Base-by-base conservation (phyloP, 805 yeast genomes). In the Saccharomyces jurei region DNA sequence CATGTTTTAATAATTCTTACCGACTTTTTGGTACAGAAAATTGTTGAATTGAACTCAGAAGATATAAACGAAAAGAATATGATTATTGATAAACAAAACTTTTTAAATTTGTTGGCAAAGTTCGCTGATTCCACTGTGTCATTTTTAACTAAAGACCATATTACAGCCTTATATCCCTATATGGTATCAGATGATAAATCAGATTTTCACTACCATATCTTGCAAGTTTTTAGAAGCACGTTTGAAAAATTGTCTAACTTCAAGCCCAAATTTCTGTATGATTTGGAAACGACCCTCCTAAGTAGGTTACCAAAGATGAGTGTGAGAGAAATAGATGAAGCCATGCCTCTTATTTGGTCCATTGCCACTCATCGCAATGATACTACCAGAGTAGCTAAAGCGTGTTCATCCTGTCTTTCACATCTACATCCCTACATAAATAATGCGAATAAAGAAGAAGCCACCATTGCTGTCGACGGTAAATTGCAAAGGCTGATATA, bases 311-410 rank as follows among this genome's bases (percentile, higher is more conserved):
- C 91, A 2, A 84, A 80, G 57, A 79, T 84, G 69, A 79, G 76
- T 51, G 75, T 77, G 0, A 74, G 66, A 54, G 94, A 87, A 59
- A 67, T 88, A 8, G 80, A 80, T n/a, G 84, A 83, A 62, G 96
- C 92, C 0, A 78, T 88, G 66, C 89, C 90, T 0, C 76, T 88
- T 54, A 69, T 81, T 3, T 83, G 89, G 86, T 68, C 67, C 8
- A 70, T 87, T 0, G 76, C 87, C 1, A 62, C 58, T 2, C 68
- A 78, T 60, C 73, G 76, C 46, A 69, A 74, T 1, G 81, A 80
- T 50, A 75, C 78, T 0, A 54, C 63, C 0, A 79, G 80, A 57
- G 61, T 87, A 4, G 80, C 82, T 0, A 80, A 77, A 58, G 91
- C 91, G 0, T 80, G 88, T 21, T 70, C 81, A 0, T 81, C 90